phyloP scores from a whole-genome alignment of 805 yeast genomes.

The Monosporozyma unispora region DNA sequence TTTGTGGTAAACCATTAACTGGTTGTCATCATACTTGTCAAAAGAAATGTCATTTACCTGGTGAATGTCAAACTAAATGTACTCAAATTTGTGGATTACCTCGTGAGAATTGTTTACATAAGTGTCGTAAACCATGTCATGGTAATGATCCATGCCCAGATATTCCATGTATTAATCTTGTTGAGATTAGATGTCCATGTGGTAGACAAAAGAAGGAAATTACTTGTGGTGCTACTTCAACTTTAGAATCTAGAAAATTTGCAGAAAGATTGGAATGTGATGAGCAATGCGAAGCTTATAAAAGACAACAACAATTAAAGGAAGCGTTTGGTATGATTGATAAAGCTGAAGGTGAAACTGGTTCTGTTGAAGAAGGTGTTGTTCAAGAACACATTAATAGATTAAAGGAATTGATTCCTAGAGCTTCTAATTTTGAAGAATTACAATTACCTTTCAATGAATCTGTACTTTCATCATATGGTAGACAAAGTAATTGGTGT shows the following conservation, averaged over 20 bases:
- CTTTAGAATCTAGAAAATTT: conserved; percentile 25
- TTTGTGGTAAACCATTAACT: conserved; percentile 44
- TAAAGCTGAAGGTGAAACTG: background rate
- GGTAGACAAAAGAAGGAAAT: conserved; percentile 42
- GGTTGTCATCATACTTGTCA: conserved; percentile 47
- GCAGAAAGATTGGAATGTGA: conserved; percentile 50
- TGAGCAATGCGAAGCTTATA: conserved; percentile 52
- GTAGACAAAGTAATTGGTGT: conserved; percentile 62
- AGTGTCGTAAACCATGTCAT: conserved; percentile 59
- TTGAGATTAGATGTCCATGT: conserved; percentile 53
- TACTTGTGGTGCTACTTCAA: conserved; percentile 48
- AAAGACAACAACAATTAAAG: conserved; percentile 53
- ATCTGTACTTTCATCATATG: conserved; percentile 38
- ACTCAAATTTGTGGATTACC: conserved; percentile 46
- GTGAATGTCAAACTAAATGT: conserved; percentile 55
- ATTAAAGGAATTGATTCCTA: conserved; percentile 15
- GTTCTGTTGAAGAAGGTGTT: background rate
- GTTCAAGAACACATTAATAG: conserved; percentile 7
- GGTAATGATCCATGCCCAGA: conserved; percentile 45
- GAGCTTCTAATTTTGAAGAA: conserved; percentile 23
- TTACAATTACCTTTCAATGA: conserved; percentile 36
- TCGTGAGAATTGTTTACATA: conserved; percentile 56
- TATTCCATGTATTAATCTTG: conserved; percentile 42
- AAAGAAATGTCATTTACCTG: conserved; percentile 46
- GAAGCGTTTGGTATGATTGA: conserved; percentile 45